Evolutionary conservation across 169 alveolate species (phyloP), one percentile per base, ranked within the genome.

Genomic region (Pseudocohnilembus persalinus): DNA sequence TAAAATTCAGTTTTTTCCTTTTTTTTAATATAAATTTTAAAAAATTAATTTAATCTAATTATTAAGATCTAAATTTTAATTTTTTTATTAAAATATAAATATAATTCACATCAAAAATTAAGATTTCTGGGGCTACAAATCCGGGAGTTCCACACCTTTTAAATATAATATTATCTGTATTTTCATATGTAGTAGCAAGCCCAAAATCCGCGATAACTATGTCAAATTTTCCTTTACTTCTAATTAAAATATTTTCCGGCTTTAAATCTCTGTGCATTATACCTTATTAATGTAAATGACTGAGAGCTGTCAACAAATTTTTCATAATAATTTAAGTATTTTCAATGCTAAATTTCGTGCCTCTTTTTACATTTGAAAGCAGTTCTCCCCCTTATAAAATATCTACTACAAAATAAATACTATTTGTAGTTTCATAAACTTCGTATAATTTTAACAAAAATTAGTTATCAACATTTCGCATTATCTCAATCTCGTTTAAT

Each of bases 181-280:
- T 49, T 24, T 84, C 77, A 4, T 92, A 82, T 84, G 82, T 93
- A 0, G 96, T 87, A 15, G 95, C 94, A 1, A 94, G 77, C 29
- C 97, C 97, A 85, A 94, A 94, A 77, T 94, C 97, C 27, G 95
- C 95, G 29, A 94, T 87, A 49, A 91, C 93, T 29, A 94, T 76
- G 85, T 94, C 92, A 73, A 83, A 84, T 33, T 89, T 87, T 32
- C 90, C 94, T 64, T 92, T 92, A n/a, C 83, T 72, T 29, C 85
- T 84, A 27, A 91, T 80, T 30, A 93, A 76, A 6, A 93, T 83
- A 77, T 93, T 93, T 88, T 93, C 96, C 31, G 96, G 96, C 78
- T 93, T 93, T 15, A 93, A 79, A 77, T 93, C 95, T 76, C 96
- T 76, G 75, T 93, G 96, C 28, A 93, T 90, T n/a, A 89, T 91